Evolutionary conservation across 2,329 filamentous ascomycete genomes (phyloP), one percentile per base, ranked within the genome.

Genomic region (Gaeumannomyces sp.): DNA sequence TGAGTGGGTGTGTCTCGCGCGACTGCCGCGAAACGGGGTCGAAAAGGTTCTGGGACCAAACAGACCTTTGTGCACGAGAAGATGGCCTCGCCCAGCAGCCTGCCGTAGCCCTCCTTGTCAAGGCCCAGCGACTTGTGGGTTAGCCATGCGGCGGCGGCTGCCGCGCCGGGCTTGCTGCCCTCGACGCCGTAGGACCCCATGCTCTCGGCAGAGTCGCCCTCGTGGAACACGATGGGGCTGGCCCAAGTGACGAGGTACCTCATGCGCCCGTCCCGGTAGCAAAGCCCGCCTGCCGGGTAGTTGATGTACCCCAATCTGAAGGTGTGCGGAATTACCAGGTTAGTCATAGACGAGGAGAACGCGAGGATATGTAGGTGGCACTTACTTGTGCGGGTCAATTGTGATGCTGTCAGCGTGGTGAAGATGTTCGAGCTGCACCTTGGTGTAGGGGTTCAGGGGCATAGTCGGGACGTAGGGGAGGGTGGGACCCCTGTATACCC

Each of bases 141-240:
- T 16, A 81, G 71, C 76, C 77, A 81, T 0, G 77, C 74, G 0
- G 79, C 76, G 71, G 80, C 75, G 1, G 79, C 78, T 0, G 79
- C 72, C 13, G 79, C 79, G 25, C 79, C 79, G 0, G 79, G 79
- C 63, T 81, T 81, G 60, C 79, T 80, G 29, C 79, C 79, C 66
- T 81, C 79, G 1, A 81, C 75, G 3, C 79, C 79, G 25, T 25
- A 59, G 10, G 4, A 3, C 5, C 57, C 57, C n/a, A 59, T 28
- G 57, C 57, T 59, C 22, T 67, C 27, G 61, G 65, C 76, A 78
- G 50, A 80, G 71, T 77, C 78, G 28, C 76, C 73, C 0, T 75
- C 78, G 1, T 81, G 69, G 28, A 76, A 31, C 31, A 31, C 31
- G 31, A 31, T 76, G 0, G 78, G 78, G 1, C 73, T 74, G 0